phyloP scores from a whole-genome alignment of 2,329 filamentous ascomycete genomes.

The Lomentospora prolificans region DNA sequence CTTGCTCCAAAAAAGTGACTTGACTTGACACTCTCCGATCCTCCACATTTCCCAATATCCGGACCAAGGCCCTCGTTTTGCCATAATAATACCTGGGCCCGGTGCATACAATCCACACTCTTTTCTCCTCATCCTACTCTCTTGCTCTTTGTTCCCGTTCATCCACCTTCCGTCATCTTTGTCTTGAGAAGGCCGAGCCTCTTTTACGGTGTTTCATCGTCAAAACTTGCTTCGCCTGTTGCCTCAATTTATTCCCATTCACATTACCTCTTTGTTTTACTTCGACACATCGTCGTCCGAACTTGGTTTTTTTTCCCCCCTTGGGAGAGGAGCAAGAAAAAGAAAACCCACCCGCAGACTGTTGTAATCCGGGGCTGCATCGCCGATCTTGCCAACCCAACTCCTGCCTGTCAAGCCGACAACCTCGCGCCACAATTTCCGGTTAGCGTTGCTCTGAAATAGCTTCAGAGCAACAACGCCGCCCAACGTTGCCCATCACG shows the following conservation, averaged over 20 bases:
- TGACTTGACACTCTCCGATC: not conserved
- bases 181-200: not conserved
- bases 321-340: not conserved
- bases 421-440: not conserved
- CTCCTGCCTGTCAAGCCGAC: conserved; percentile 7
- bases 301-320: not conserved
- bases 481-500: conserved; percentile 6
- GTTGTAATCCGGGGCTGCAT: not conserved
- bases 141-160: conserved; percentile 1
- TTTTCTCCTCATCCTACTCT: not conserved
- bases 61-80: conserved; percentile 1
- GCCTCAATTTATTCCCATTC: not conserved
- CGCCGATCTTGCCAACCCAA: not conserved
- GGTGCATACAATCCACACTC: not conserved
- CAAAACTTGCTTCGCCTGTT: conserved; percentile 4
- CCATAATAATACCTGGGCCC: conserved; percentile 8
- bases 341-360: not conserved
- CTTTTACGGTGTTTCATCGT: conserved; percentile 3
- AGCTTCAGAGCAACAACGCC: conserved; percentile 7
- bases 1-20: not conserved
- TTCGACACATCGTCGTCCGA: not conserved
- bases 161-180: not conserved
- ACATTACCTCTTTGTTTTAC: not conserved
- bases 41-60: conserved; percentile 5
- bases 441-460: conserved; percentile 5